These are phyloP conservation scores for Trebouxiophyceae sp. DNA, from an alignment of 163 green algal species.

Conservation along the genomic window DNA sequence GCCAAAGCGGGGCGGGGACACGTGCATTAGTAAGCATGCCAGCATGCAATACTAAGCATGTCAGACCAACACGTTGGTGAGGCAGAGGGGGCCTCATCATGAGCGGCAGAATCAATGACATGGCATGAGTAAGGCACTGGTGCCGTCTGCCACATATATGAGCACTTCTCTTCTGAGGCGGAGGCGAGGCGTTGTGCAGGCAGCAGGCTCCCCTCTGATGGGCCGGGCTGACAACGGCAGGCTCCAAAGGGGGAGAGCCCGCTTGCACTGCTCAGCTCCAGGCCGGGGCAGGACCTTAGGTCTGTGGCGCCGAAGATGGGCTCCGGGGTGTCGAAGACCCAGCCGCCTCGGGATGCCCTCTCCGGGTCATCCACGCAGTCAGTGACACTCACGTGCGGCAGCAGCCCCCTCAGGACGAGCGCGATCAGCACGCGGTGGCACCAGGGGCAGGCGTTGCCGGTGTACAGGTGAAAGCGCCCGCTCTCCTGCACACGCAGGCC, in stretches of 20 bases:
- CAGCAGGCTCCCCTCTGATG: too few relatives aligned
- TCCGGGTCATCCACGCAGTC: slow-evolving; percentile 66
- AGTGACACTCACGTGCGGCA: slow-evolving; percentile 20
- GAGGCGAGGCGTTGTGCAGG: too few relatives aligned
- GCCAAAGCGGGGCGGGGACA: slow-evolving; percentile 1
- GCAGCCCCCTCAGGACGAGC: slow-evolving; percentile 49
- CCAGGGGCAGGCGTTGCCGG: slow-evolving; percentile 91
- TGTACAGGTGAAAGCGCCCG: slow-evolving; percentile 53
- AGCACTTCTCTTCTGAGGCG: too few relatives aligned
- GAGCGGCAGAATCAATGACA: too few relatives aligned
- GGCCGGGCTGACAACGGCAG: not conserved
- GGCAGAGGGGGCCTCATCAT: too few relatives aligned
- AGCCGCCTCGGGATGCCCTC: slow-evolving; percentile 70
- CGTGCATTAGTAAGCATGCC: too few relatives aligned
- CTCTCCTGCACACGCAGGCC: slow-evolving; percentile 21
- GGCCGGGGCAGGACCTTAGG: too few relatives aligned
- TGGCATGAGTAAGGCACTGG: not conserved
- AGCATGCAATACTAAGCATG: too few relatives aligned
- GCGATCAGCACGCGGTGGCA: slow-evolving; percentile 79
- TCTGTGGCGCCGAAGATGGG: slow-evolving; percentile 66
- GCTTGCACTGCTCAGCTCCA: too few relatives aligned
- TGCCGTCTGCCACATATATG: too few relatives aligned
- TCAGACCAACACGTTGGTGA: too few relatives aligned
- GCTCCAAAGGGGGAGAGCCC: slow-evolving; percentile 1
- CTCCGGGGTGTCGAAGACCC: slow-evolving; percentile 70